Evolutionary conservation across 1,284 basidiomycete genomes (phyloP).

Genomic region (Apiotrichum siamense): DNA sequence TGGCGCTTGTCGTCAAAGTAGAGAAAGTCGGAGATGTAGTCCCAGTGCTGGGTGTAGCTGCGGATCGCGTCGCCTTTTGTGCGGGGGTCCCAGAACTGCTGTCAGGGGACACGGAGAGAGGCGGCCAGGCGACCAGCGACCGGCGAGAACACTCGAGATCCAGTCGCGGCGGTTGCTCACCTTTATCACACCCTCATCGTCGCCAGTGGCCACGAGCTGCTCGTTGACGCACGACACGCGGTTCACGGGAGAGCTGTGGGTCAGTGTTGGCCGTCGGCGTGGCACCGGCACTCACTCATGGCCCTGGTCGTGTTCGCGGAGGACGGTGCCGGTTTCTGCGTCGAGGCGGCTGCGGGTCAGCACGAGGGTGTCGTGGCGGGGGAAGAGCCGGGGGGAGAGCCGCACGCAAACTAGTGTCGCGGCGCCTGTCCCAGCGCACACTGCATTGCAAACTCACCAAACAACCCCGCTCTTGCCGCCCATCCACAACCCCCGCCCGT

Average conservation of each 20-base stretch:
- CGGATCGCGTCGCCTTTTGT: constrained; percentile 57
- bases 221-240: constrained; percentile 65
- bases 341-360: constrained; percentile 4
- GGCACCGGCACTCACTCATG: constrained; percentile 4
- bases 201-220: constrained; percentile 72
- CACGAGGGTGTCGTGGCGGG: neutral
- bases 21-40: constrained; percentile 90
- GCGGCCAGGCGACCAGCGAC: too few species aligned
- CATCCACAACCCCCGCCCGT: constrained; percentile 63
- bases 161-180: constrained; percentile 48
- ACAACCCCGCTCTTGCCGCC: constrained; percentile 79
- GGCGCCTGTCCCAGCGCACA: too few species aligned
- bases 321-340: neutral
- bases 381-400: too few species aligned
- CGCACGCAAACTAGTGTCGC: too few species aligned
- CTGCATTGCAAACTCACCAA: constrained; percentile 56
- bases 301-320: constrained; percentile 1
- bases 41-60: constrained; percentile 79
- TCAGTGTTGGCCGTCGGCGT: neutral
- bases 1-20: constrained; percentile 81
- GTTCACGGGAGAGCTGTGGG: constrained; percentile 70
- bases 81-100: constrained; percentile 81
- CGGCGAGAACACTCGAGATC: too few species aligned
- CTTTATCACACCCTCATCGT: constrained; percentile 90
- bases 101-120: neutral